phyloP scores from a whole-genome alignment of 805 yeast species.

The Cyberlindnera amylophila region DNA sequence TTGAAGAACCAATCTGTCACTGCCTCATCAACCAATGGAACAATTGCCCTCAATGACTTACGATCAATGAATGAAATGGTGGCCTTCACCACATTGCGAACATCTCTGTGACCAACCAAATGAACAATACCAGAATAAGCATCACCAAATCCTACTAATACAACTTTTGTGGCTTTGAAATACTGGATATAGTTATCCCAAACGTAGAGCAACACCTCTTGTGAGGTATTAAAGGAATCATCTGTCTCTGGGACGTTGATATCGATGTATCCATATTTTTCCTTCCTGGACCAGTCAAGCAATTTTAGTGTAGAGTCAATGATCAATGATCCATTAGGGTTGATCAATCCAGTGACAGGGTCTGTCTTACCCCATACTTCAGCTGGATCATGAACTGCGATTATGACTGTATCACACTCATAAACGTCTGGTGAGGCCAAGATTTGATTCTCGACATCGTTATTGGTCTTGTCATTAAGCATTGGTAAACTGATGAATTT shows the following conservation, averaged over 20 bases:
- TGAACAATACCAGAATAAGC: slow-evolving; percentile 85
- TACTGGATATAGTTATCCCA: slow-evolving; percentile 91
- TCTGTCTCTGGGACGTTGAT: slow-evolving; percentile 67
- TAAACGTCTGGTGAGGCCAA: slow-evolving; percentile 70
- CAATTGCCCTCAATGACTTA: slow-evolving; percentile 68
- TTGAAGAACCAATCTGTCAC: slow-evolving; percentile 89
- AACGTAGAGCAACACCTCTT: slow-evolving; percentile 69
- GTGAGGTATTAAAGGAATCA: slow-evolving; percentile 58
- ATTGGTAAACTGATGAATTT: slow-evolving; percentile 70
- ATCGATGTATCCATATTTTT: slow-evolving; percentile 77
- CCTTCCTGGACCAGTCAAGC: slow-evolving; percentile 60
- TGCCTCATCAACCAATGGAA: slow-evolving; percentile 84
- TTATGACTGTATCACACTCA: slow-evolving; percentile 57
- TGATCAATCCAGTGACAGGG: slow-evolving; percentile 74
- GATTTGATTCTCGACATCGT: slow-evolving; percentile 59
- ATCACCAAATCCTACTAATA: slow-evolving; percentile 86
- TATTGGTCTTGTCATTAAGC: slow-evolving; percentile 34
- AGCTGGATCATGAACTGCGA: slow-evolving; percentile 86
- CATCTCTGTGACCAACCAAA: slow-evolving; percentile 76
- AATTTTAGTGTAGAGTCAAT: slow-evolving; percentile 71
- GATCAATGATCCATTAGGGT: slow-evolving; percentile 66
- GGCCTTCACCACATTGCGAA: slow-evolving; percentile 63
- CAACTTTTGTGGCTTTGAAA: slow-evolving; percentile 65
- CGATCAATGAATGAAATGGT: slow-evolving; percentile 67
- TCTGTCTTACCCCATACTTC: slow-evolving; percentile 87